Percentiles rank a stretch among this genome's conserved stretches.
Evolutionary conservation across 1,284 basidiomycete species (phyloP).

Genomic region (Tylopilus orsonianus): DNA sequence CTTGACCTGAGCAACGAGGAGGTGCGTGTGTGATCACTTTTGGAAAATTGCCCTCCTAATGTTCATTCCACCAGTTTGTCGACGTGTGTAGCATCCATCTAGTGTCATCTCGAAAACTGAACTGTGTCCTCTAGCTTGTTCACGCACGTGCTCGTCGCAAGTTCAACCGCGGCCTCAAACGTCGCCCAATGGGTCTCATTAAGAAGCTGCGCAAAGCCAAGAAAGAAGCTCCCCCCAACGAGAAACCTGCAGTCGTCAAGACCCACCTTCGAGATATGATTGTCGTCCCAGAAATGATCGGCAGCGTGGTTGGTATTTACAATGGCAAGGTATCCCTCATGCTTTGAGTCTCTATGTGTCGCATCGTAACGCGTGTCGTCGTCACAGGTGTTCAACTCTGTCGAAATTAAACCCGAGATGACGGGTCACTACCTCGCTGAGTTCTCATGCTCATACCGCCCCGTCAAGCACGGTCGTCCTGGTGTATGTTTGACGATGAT

Average conservation of each 20-base stretch:
- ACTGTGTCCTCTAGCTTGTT: conserved; percentile 67
- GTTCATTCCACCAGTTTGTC: conserved; percentile 54
- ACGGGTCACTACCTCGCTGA: conserved; percentile 99
- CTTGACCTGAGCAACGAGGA: conserved; percentile 96
- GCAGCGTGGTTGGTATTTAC: conserved; percentile 95
- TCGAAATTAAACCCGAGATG: conserved; percentile 99
- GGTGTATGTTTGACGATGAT: conserved; percentile 56
- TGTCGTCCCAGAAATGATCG: conserved; percentile 99
- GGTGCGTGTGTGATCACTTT: conserved; percentile 46
- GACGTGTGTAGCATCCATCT: conserved; percentile 50
- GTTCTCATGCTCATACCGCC: conserved; percentile 93
- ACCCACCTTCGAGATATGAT: conserved; percentile 99
- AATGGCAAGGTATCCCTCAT: conserved; percentile 79
- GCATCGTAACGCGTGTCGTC: conserved; percentile 4
- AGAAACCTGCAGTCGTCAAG: conserved; percentile 98
- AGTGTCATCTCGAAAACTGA: conserved; percentile 9
- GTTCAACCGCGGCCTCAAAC: conserved; percentile 99
- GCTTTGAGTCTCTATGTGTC: not conserved
- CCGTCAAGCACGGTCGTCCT: conserved; percentile 99
- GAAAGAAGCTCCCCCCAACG: conserved; percentile 97
- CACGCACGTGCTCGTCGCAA: conserved; percentile 98
- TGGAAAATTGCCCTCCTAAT: not conserved
- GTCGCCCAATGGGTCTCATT: conserved; percentile 97
- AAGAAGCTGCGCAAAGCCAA: conserved; percentile 99
- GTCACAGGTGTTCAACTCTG: conserved; percentile 87